Conservation (phyloP, 1,284 basidiomycete species). For the Moniliophthora roreri region DNA sequence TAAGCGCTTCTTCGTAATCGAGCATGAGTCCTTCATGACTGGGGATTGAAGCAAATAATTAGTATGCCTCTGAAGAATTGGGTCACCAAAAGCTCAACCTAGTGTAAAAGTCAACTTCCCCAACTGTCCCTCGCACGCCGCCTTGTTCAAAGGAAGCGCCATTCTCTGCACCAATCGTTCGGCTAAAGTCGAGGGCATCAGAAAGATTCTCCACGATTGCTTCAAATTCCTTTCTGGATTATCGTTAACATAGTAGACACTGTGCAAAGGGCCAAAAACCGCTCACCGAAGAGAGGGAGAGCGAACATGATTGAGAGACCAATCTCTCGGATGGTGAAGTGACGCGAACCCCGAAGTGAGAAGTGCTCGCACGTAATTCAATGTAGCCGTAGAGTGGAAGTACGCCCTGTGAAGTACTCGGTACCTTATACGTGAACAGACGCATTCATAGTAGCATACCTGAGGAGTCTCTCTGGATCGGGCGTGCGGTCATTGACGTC, state of each 20-base stretch:
- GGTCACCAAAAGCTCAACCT: no score
- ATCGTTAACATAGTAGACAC: slow-evolving; percentile 1
- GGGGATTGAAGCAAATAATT: slow-evolving; percentile 7
- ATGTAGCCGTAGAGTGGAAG: slow-evolving; percentile 92
- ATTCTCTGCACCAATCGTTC: slow-evolving; percentile 76
- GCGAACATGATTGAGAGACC: slow-evolving; percentile 92
- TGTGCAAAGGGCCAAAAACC: slow-evolving; percentile 4
- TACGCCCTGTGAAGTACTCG: slow-evolving; percentile 65
- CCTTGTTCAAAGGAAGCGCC: slow-evolving; percentile 60
- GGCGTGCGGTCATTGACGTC: slow-evolving; percentile 79
- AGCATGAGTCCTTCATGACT: slow-evolving; percentile 96
- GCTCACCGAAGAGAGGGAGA: slow-evolving; percentile 69
- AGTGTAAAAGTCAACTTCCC: slow-evolving; percentile 94
- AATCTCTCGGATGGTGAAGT: slow-evolving; percentile 82
- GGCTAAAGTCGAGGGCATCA: slow-evolving; percentile 92
- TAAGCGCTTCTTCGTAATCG: slow-evolving; percentile 91
- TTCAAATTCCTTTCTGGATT: slow-evolving; percentile 77
- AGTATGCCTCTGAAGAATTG: no score
- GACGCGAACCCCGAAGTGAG: slow-evolving; percentile 92
- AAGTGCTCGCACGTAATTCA: slow-evolving; percentile 90
- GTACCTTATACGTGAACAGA: neutral
- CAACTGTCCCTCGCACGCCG: slow-evolving; percentile 72
- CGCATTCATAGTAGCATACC: slow-evolving; percentile 41
- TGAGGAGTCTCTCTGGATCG: slow-evolving; percentile 85
- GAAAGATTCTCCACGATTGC: slow-evolving; percentile 82